phyloP scores from a whole-genome alignment of 805 yeast species.

The Wickerhamomyces chaumierensis region DNA sequence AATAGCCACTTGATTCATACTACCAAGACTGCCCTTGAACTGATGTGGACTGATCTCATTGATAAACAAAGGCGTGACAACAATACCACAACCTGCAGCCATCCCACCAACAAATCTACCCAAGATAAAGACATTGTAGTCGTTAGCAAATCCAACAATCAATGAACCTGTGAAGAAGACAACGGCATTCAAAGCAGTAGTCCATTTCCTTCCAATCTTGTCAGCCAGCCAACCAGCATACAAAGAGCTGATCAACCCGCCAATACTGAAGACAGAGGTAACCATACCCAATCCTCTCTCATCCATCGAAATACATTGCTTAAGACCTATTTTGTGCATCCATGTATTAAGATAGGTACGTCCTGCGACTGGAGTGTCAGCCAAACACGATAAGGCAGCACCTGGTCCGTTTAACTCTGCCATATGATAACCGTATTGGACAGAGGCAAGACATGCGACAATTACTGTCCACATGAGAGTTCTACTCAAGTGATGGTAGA shows the following conservation, averaged over 20 bases:
- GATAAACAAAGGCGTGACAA: slow-evolving; percentile 72
- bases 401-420: slow-evolving; percentile 91
- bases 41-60: slow-evolving; percentile 68
- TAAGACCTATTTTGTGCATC: slow-evolving; percentile 29
- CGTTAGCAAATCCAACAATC: slow-evolving; percentile 39
- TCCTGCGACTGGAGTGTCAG: slow-evolving; percentile 15
- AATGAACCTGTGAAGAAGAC: slow-evolving; percentile 52
- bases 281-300: slow-evolving; percentile 55
- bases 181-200: slow-evolving; percentile 39
- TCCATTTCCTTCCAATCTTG: slow-evolving; percentile 46
- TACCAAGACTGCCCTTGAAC: slow-evolving; percentile 69
- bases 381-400: slow-evolving; percentile 48
- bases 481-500: slow-evolving; percentile 7
- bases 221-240: slow-evolving; percentile 59
- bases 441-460: slow-evolving; percentile 63
- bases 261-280: slow-evolving; percentile 72
- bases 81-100: slow-evolving; percentile 83
- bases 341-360: slow-evolving; percentile 12
- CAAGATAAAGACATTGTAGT: slow-evolving; percentile 31
- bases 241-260: slow-evolving; percentile 71
- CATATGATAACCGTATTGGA: slow-evolving; percentile 93
- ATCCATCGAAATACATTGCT: slow-evolving; percentile 46
- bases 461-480: slow-evolving; percentile 32
- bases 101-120: slow-evolving; percentile 78
- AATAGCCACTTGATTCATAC: slow-evolving; percentile 80